Evolutionary conservation across 495 filamentous ascomycete genomes (phyloP), one percentile per base, ranked within the genome.

Genomic region (Penicillium dipodomyicola): DNA sequence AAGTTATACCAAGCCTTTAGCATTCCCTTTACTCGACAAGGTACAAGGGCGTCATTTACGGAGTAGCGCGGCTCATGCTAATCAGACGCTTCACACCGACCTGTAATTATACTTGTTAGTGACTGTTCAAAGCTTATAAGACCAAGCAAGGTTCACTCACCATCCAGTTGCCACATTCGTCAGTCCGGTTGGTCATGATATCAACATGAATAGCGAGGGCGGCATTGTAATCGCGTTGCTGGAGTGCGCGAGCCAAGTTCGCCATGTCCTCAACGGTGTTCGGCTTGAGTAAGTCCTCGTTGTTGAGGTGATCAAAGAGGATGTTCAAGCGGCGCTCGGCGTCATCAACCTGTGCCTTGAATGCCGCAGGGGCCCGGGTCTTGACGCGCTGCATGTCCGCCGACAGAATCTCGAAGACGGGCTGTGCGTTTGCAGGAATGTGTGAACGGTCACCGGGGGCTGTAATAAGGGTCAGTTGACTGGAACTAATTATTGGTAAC

Each of bases 131-230:
- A 15, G 45, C n/a, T n/a, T 20, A 4, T 22, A 17, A 8, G 11
- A 48, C 12, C 23, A 39, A 49, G 19, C 23, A 39, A 49, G 19
- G 25, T 27, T 46, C 17, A 82, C 89, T 80, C 76, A 96, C 92
- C 93, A 97, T 96, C 94, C 95, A 97, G 62, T 90, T 86, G 33
- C 87, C 88, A 63, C 91, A 96, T 71, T 97, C 91, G 27, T 91
- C 86, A 12, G 79, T 87, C 73, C 88, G 88, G 69, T 90, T 88
- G 49, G 81, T 86, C 75, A 93, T 82, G 61, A 97, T 85, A 62
- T 95, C 85, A 23, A 89, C 78, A 71, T 97, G 91, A 54, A 96
- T 77, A 20, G 75, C 79, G 37, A 80, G 74, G 3, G 94, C 94
- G n/a, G 78, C 78, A 42, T 88, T 85, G 58, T 89, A 97, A 59